phyloP scores from a whole-genome alignment of 2,329 filamentous ascomycete genomes.

The Hypocreales sp. region DNA sequence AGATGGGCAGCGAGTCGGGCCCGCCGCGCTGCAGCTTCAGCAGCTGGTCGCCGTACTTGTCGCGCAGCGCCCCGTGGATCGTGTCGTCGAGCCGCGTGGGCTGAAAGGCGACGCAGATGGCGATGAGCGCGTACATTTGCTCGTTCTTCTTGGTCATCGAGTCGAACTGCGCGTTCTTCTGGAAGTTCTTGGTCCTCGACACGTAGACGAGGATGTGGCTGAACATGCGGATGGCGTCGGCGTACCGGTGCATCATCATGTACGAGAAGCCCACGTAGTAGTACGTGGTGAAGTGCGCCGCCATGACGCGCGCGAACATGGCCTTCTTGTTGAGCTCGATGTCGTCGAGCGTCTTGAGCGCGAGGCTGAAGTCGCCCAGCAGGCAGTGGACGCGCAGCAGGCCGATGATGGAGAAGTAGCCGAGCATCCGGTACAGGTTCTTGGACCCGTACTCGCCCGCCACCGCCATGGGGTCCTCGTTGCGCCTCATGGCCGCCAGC shows the following conservation, averaged over 20 bases:
- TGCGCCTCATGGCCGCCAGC: constrained; percentile 83
- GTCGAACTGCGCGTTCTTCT: constrained; percentile 97
- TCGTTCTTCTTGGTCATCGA: constrained; percentile 99
- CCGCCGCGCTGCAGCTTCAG: constrained; percentile 92
- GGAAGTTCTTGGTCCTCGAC: constrained; percentile 98
- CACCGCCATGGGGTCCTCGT: constrained; percentile 75
- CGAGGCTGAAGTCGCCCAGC: constrained; percentile 93
- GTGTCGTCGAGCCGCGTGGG: constrained; percentile 95
- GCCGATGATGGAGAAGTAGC: constrained; percentile 98
- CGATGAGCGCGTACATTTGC: constrained; percentile 98
- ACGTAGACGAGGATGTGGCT: constrained; percentile 99
- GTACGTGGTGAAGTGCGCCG: constrained; percentile 98
- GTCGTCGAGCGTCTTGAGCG: constrained; percentile 96
- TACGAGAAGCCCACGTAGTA: constrained; percentile 99
- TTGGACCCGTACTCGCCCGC: constrained; percentile 92
- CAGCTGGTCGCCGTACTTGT: constrained; percentile 99
- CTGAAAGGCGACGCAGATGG: constrained; percentile 97
- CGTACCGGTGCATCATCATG: constrained; percentile 99
- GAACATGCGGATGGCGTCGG: constrained; percentile 99
- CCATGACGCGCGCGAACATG: constrained; percentile 99
- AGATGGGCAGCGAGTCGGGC: constrained; percentile 86
- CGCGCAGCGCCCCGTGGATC: constrained; percentile 91
- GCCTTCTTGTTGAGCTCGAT: constrained; percentile 99
- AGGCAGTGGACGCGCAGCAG: constrained; percentile 91
- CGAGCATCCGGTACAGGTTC: constrained; percentile 93